Evolutionary conservation across 2,329 filamentous ascomycete genomes (phyloP).

Genomic region (Sclerotinia nivalis): DNA sequence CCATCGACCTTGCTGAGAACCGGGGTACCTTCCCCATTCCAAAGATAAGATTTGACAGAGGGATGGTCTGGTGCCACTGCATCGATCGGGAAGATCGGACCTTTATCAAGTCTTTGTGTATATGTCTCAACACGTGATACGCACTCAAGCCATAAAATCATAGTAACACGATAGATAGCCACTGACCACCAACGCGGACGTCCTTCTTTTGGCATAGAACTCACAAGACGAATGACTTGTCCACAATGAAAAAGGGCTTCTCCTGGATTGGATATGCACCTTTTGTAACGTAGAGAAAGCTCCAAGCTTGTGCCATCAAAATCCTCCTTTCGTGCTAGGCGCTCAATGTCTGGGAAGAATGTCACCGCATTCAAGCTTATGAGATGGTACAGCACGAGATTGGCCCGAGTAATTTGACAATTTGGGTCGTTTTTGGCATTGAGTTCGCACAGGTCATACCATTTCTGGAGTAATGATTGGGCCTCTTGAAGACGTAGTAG

Average conservation of each 20-base stretch:
- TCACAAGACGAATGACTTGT: slow-evolving; percentile 63
- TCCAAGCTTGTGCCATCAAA: slow-evolving; percentile 55
- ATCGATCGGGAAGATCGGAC: slow-evolving; percentile 51
- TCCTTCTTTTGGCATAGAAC: slow-evolving; percentile 58
- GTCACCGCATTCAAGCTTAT: slow-evolving; percentile 69
- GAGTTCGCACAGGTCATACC: slow-evolving; percentile 64
- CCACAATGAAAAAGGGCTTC: slow-evolving; percentile 68
- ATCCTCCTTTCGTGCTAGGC: slow-evolving; percentile 61
- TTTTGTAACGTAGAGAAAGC: slow-evolving; percentile 57
- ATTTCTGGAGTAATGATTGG: slow-evolving; percentile 62
- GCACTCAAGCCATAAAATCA: slow-evolving; percentile 64
- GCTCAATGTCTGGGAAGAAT: slow-evolving; percentile 67
- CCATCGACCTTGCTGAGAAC: slow-evolving; percentile 53
- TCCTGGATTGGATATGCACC: slow-evolving; percentile 62
- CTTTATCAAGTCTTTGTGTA: slow-evolving; percentile 39
- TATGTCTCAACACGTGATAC: slow-evolving; percentile 51
- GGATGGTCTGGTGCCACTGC: slow-evolving; percentile 52
- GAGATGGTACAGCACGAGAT: slow-evolving; percentile 68
- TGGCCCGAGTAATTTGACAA: slow-evolving; percentile 63
- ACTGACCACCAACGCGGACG: slow-evolving; percentile 72
- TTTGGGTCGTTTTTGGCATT: slow-evolving; percentile 56
- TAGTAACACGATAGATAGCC: slow-evolving; percentile 65
- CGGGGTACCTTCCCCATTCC: slow-evolving; percentile 54
- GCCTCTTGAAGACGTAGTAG: slow-evolving; percentile 63
- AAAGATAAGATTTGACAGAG: slow-evolving; percentile 52